Evolutionary conservation across 768 basidiomycete genomes (phyloP), one percentile per base, ranked within the genome.

Genomic region (Agaricus bisporus): DNA sequence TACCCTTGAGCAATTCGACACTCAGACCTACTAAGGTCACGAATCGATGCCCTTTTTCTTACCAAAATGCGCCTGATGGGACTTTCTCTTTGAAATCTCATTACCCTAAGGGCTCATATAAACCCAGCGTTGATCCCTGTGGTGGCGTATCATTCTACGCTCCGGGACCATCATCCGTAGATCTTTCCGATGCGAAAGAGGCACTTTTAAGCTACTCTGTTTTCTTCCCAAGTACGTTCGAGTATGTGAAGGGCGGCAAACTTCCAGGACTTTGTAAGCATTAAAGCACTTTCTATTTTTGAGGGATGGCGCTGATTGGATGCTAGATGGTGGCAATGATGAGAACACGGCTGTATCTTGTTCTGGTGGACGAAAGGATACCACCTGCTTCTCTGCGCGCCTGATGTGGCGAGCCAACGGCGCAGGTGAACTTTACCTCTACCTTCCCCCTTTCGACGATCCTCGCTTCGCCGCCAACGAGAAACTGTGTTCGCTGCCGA

Each of bases 121-220:
- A 68, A 14, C 74, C 73, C 56, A 60, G 59, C 12, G 67, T 70
- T 43, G 38, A 60, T 9, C 73, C 73, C 12, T 67, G 62, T 37
- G 81, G 82, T 44, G 84, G 84, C 25, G 65, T 84, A 58, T 82
- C 81, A 15, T 83, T 86, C 73, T 86, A 86, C 65, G 73, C 82
- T 18, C 72, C 74, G 26, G 85, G 82, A 0, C 76, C 79, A 5
- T 44, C 58, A 48, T 60, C 66, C 54, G 68, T 80, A 35, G 73
- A 78, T 62, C 66, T 83, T 43, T 72, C 73, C 35, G 73, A 63
- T 1, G 85, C 81, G 29, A 81, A 78, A 59, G 82, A 86, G 56
- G 76, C 78, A 14, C 78, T 79, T 2, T 75, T 86, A 59, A 76
- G 67, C 2, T 75, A 75, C 66, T 76, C 79, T 2, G 74, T 82